A percentile compares a stretch with the other conserved stretches of the same genome.
phyloP scores from a whole-genome alignment of 2,329 filamentous ascomycete genomes.

The Penicillium sp. region DNA sequence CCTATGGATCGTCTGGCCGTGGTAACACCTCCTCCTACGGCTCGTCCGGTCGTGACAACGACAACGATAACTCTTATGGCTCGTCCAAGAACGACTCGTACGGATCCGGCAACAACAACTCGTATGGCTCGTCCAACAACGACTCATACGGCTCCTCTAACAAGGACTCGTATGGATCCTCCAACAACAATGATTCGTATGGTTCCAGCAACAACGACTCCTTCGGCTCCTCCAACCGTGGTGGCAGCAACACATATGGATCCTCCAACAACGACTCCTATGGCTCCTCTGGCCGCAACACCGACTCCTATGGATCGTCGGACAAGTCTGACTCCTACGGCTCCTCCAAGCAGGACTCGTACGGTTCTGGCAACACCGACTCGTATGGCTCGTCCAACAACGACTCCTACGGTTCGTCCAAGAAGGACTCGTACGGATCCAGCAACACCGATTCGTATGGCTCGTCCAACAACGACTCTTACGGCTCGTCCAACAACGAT shows the following conservation, averaged over 20 bases:
- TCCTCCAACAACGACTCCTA: background rate
- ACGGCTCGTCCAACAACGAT: background rate
- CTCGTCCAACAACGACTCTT: background rate
- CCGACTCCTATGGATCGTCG: background rate
- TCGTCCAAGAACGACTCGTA: background rate
- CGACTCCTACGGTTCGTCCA: background rate
- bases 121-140: background rate
- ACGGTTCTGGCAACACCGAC: background rate
- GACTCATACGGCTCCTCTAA: background rate
- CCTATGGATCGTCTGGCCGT: conserved; percentile 6
- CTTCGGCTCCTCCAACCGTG: background rate
- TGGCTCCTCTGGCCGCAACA: background rate
- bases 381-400: conserved; percentile 3
- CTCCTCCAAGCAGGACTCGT: background rate
- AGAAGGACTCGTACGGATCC: background rate
- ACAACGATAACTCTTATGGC: conserved; percentile 3
- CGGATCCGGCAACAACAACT: background rate
- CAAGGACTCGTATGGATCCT: too few relatives aligned
- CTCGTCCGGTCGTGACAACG: background rate
- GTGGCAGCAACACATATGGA: too few relatives aligned
- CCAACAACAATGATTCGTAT: background rate
- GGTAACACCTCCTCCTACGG: conserved; percentile 5
- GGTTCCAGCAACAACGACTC: background rate
- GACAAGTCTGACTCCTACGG: conserved; percentile 4
- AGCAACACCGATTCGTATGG: background rate